Evolutionary conservation across 106 monocot genomes (phyloP).

Genomic region (Dioscorea zingiberensis): DNA sequence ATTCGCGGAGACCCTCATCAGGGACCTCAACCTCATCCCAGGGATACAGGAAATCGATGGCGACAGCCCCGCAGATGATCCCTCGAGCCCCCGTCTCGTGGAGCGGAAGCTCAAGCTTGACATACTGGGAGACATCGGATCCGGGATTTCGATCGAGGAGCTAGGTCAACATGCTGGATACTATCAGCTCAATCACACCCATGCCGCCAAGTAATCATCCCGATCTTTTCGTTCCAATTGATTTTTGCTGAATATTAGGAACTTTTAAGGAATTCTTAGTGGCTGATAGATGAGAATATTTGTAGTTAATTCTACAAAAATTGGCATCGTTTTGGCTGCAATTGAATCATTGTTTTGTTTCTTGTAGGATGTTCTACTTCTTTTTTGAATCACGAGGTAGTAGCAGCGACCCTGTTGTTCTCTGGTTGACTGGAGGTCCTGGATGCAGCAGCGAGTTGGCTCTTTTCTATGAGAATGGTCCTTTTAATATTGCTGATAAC

Average conservation of each 20-base stretch:
- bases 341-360: not conserved
- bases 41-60: slow-evolving; percentile 8
- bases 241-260: not conserved
- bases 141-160: slow-evolving; percentile 31
- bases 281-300: not conserved
- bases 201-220: slow-evolving; percentile 29
- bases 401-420: slow-evolving; percentile 40
- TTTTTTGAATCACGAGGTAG: slow-evolving; percentile 49
- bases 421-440: slow-evolving; percentile 67
- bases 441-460: slow-evolving; percentile 63
- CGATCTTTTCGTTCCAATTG: not conserved
- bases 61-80: not conserved
- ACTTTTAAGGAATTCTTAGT: too few relatives aligned
- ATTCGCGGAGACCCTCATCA: slow-evolving; percentile 33
- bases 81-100: slow-evolving; percentile 21
- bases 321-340: slow-evolving; percentile 1
- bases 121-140: slow-evolving; percentile 27
- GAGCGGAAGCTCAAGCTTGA: slow-evolving; percentile 36
- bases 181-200: slow-evolving; percentile 42
- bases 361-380: slow-evolving; percentile 61
- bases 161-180: slow-evolving; percentile 54
- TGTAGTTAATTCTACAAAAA: too few relatives aligned
- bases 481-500: slow-evolving; percentile 49
- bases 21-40: slow-evolving; percentile 39
- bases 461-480: slow-evolving; percentile 58